Evolutionary conservation across 164 flowering plant species (phyloP).

Genomic region (Stephania japonica): DNA sequence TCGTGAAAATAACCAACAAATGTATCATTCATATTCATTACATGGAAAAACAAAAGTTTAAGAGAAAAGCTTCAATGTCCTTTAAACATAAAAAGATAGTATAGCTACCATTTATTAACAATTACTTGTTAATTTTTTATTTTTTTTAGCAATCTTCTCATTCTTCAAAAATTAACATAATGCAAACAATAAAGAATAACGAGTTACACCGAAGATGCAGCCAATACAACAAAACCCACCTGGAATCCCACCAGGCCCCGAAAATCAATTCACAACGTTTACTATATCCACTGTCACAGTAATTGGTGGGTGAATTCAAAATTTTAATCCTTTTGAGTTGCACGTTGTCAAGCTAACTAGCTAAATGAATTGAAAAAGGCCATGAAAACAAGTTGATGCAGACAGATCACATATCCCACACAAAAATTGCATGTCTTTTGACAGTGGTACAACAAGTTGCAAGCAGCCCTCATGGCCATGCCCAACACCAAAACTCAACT

Average conservation of each 20-base stretch:
- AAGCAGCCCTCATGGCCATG: neutral
- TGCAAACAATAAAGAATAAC: too few relatives aligned
- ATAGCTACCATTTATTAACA: neutral
- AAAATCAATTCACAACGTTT: too few relatives aligned
- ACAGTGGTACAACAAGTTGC: neutral
- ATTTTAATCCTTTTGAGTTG: too few relatives aligned
- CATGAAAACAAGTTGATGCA: neutral
- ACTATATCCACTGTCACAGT: too few relatives aligned
- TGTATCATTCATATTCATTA: neutral
- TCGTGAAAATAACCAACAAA: neutral
- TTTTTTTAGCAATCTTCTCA: too few relatives aligned
- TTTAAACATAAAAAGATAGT: neutral
- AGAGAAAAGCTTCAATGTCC: neutral
- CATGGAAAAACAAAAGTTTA: neutral
- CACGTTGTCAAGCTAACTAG: too few relatives aligned
- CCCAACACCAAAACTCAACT: neutral
- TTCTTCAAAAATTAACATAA: too few relatives aligned
- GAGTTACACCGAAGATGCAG: too few relatives aligned
- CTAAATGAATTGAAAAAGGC: neutral
- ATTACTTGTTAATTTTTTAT: neutral
- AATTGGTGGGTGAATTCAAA: too few relatives aligned
- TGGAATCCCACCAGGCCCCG: too few relatives aligned
- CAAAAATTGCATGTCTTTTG: neutral
- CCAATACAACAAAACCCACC: too few relatives aligned
- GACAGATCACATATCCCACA: neutral